phyloP scores from a whole-genome alignment of 2,329 filamentous ascomycete genomes.

The Rugonectria rugulosa region DNA sequence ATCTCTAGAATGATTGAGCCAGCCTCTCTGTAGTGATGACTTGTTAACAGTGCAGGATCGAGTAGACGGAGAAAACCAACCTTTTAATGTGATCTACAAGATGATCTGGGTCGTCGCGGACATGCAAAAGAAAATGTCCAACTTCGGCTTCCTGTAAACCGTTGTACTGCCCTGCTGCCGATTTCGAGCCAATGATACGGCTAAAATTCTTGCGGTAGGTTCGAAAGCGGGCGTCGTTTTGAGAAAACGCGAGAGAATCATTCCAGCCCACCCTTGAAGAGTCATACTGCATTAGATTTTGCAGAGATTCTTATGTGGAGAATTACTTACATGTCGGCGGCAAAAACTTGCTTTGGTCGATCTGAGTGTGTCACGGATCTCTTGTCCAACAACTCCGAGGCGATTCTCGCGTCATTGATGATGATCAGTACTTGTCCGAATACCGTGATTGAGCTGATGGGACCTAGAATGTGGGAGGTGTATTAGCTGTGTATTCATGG shows the following conservation, averaged over 20 bases:
- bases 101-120: constrained; percentile 48
- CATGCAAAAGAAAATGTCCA: constrained; percentile 26
- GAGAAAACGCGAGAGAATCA: constrained; percentile 43
- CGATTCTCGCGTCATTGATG: constrained; percentile 47
- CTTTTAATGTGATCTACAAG: constrained; percentile 52
- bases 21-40: constrained; percentile 17
- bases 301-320: background rate
- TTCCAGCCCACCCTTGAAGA: constrained; percentile 40
- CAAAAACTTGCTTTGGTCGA: constrained; percentile 24
- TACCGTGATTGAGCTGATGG: constrained; percentile 45
- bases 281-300: background rate
- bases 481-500: too few species aligned
- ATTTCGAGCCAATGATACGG: constrained; percentile 54
- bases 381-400: constrained; percentile 47
- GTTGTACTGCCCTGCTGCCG: constrained; percentile 48
- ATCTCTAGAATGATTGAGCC: constrained; percentile 30
- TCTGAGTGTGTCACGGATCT: constrained; percentile 20
- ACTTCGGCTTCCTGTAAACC: constrained; percentile 52
- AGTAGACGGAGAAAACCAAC: constrained; percentile 35
- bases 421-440: constrained; percentile 51
- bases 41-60: background rate
- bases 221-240: constrained; percentile 48
- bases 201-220: constrained; percentile 54
- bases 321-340: constrained; percentile 22
- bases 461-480: constrained; percentile 49